Evolutionary conservation across 2,329 filamentous ascomycete species (phyloP).

Genomic region (Monosporascus sp.): DNA sequence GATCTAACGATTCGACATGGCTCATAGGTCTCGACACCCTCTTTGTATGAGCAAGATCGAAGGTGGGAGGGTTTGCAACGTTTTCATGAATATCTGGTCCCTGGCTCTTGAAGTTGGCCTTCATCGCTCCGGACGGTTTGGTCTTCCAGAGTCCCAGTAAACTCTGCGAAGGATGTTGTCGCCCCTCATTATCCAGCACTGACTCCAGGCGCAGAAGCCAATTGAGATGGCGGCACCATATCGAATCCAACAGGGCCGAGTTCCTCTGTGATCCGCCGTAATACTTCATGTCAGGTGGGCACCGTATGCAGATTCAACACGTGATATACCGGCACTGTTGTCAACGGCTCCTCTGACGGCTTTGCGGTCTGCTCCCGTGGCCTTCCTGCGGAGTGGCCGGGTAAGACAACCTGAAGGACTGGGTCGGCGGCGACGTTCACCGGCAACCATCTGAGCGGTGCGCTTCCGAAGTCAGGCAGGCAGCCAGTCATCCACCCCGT

Average conservation of each 20-base stretch:
- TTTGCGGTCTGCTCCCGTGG: conserved; percentile 13
- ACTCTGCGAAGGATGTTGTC: conserved; percentile 33
- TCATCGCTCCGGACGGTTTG: conserved; percentile 1
- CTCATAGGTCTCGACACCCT: conserved; percentile 27
- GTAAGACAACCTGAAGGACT: conserved; percentile 31
- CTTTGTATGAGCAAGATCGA: conserved; percentile 29
- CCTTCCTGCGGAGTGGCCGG: not conserved
- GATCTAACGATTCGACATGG: conserved; percentile 29
- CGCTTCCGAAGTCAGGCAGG: conserved; percentile 33
- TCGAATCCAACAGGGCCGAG: conserved; percentile 24
- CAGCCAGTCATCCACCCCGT: conserved; percentile 30
- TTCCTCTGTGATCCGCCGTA: conserved; percentile 33
- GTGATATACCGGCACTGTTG: conserved; percentile 34
- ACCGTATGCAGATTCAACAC: conserved; percentile 39
- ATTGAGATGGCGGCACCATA: conserved; percentile 30
- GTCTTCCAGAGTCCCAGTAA: conserved; percentile 45
- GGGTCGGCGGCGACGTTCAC: conserved; percentile 38
- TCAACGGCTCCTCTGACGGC: conserved; percentile 19
- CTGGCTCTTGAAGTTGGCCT: no score
- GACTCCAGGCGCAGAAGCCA: conserved; percentile 37
- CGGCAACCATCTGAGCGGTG: conserved; percentile 38
- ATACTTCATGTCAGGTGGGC: conserved; percentile 39
- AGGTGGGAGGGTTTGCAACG: conserved; percentile 26
- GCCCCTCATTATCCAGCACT: conserved; percentile 5
- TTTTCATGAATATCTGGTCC: no score